Evolutionary conservation across 2,329 filamentous ascomycete genomes (phyloP), one percentile per base, ranked within the genome.

Genomic region (Leptographium lundbergii): DNA sequence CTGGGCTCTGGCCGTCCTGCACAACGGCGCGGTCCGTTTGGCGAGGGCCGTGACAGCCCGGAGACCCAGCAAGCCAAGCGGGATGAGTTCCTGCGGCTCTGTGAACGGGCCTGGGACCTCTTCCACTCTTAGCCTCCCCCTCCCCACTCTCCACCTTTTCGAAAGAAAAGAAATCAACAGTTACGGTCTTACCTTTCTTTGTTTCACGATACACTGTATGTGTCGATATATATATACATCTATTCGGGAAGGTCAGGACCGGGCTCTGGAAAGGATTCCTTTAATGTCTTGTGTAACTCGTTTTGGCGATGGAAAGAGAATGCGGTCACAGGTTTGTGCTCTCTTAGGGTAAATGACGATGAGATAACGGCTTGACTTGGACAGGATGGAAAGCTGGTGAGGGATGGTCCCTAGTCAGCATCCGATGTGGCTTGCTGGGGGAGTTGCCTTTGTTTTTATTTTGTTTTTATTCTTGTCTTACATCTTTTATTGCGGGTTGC

Each of bases 31-130:
- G 86, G 88, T 9, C 88, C 88, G 1, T 94, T 94, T 67, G 88
- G 88, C 42, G 87, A 88, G 59, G 89, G 88, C 45, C 79, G 89
- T 62, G 91, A 94, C 68, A 91, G 85, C 64, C 90, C 89, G 9
- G 91, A 94, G 66, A 89, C 85, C 6, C 86, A 89, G 70, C 80
- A 83, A 66, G 86, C 82, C 68, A 97, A 97, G 82, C 91, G 91
- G 69, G 91, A 96, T 51, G 90, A 96, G 70, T 99, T 99, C 69
- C 76, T 99, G 63, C 78, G 81, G 59, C 75, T 97, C 56, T 96
- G 92, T 70, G 85, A 89, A 65, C 80, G 89, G 67, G 94, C 94
- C 10, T 99, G 94, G 94, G 94, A 99, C 74, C 74, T 99, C 32
- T 96, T 97, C 73, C 94, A 97, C 76, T 96, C 91, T 62, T 96